A percentile compares a stretch with the other conserved stretches of the same genome.
phyloP scores from a whole-genome alignment of 2,329 filamentous ascomycete genomes.

The Cordyceps farinosa region DNA sequence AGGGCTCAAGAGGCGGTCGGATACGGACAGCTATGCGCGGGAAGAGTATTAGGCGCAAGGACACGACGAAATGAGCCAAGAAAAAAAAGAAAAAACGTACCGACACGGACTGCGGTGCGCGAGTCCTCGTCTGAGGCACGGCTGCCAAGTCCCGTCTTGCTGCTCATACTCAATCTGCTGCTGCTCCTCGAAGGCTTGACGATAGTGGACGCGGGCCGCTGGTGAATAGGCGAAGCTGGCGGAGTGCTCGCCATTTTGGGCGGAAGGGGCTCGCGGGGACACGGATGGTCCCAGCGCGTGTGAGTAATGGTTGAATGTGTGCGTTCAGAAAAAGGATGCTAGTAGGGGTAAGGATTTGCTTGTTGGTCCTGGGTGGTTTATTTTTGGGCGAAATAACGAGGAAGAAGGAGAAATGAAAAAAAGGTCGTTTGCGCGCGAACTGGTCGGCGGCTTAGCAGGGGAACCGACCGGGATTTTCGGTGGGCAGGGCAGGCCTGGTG shows the following conservation, averaged over 20 bases:
- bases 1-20: slow-evolving; percentile 76
- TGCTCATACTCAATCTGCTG: slow-evolving; percentile 81
- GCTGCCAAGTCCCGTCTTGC: slow-evolving; percentile 72
- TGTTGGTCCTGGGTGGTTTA: background rate
- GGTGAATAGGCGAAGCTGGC: slow-evolving; percentile 61
- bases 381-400: background rate
- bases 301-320: slow-evolving; percentile 4
- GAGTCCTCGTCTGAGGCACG: slow-evolving; percentile 85
- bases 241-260: slow-evolving; percentile 63
- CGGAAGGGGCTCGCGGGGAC: slow-evolving; percentile 14
- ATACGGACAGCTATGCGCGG: slow-evolving; percentile 74
- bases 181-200: slow-evolving; percentile 72
- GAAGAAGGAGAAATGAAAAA: background rate
- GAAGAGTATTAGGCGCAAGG: background rate
- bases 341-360: slow-evolving; percentile 15
- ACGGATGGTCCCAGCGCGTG: slow-evolving; percentile 14
- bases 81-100: slow-evolving; percentile 54
- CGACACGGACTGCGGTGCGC: slow-evolving; percentile 92
- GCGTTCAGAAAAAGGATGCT: background rate
- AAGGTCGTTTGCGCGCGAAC: slow-evolving; percentile 5
- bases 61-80: background rate
- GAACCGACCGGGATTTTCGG: background rate
- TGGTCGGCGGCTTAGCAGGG: background rate
- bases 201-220: slow-evolving; percentile 78
- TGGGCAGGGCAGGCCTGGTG: slow-evolving; percentile 5